These are phyloP conservation scores for Hymenoscyphus fraxineus DNA, from an alignment of 2,329 filamentous ascomycete species.

Conservation along the genomic window DNA sequence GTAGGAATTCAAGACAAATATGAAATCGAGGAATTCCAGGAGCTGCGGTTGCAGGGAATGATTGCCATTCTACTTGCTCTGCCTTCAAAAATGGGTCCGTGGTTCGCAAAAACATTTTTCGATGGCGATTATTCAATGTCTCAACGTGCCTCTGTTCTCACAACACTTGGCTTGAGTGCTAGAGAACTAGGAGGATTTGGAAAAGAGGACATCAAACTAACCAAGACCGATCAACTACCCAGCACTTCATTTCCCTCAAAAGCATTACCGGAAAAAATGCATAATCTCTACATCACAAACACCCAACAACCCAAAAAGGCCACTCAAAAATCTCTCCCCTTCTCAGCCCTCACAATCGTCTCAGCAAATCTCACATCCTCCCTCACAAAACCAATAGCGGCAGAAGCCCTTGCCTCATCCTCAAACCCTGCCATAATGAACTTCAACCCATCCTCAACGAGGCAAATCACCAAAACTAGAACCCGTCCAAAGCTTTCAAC, in stretches of 20 bases:
- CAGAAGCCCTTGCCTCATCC: slow-evolving; percentile 72
- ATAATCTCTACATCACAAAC: slow-evolving; percentile 60
- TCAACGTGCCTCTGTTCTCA: slow-evolving; percentile 77
- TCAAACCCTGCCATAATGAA: slow-evolving; percentile 56
- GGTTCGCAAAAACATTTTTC: slow-evolving; percentile 83
- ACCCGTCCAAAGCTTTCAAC: slow-evolving; percentile 61
- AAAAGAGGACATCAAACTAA: slow-evolving; percentile 38
- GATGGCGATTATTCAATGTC: slow-evolving; percentile 86
- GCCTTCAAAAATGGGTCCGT: slow-evolving; percentile 73
- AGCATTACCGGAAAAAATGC: slow-evolving; percentile 67
- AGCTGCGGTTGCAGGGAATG: slow-evolving; percentile 73
- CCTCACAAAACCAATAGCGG: slow-evolving; percentile 79
- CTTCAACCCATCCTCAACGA: slow-evolving; percentile 6
- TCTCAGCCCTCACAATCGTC: slow-evolving; percentile 57
- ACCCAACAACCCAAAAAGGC: slow-evolving; percentile 24
- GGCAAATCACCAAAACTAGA: slow-evolving; percentile 76
- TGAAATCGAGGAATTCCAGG: slow-evolving; percentile 73
- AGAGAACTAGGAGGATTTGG: slow-evolving; percentile 78
- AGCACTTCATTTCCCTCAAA: slow-evolving; percentile 70
- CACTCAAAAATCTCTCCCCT: slow-evolving; percentile 22
- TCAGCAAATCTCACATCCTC: slow-evolving; percentile 63
- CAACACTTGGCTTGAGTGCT: slow-evolving; percentile 75
- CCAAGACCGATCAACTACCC: slow-evolving; percentile 33
- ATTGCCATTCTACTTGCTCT: slow-evolving; percentile 75
- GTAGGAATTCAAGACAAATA: slow-evolving; percentile 82